Evolutionary conservation across 345 rosid species (phyloP).

Genomic region (Brassica incana): DNA sequence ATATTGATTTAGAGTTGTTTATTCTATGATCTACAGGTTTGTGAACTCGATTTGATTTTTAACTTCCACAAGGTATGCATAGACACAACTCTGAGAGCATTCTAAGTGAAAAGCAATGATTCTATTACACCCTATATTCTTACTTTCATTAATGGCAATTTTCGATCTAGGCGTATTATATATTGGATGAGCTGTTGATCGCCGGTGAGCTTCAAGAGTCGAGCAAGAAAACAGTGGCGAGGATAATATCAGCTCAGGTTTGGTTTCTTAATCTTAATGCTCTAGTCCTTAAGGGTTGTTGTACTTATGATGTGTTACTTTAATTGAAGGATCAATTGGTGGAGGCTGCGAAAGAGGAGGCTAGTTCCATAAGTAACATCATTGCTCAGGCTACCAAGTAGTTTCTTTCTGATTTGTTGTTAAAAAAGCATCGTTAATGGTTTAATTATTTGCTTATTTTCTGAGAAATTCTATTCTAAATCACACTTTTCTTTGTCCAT

Average conservation of each 20-base stretch:
- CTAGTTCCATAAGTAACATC: slow-evolving; percentile 84
- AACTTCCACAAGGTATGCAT: slow-evolving; percentile 86
- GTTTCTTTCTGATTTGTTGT: slow-evolving; percentile 11
- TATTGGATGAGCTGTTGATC: slow-evolving; percentile 87
- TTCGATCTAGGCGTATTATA: slow-evolving; percentile 71
- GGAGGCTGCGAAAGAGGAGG: slow-evolving; percentile 95
- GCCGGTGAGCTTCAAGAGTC: slow-evolving; percentile 99
- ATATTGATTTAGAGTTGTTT: slow-evolving; percentile 20
- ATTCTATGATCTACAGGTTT: slow-evolving; percentile 56
- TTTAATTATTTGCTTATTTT: neutral
- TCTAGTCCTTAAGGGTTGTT: neutral
- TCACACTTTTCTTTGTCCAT: slow-evolving; percentile 9
- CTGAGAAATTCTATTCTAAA: neutral
- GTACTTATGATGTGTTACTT: slow-evolving; percentile 5
- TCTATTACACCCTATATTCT: neutral
- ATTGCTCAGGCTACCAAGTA: slow-evolving; percentile 97
- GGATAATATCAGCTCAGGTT: slow-evolving; percentile 89
- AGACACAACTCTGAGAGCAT: slow-evolving; percentile 1
- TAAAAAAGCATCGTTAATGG: slow-evolving; percentile 22
- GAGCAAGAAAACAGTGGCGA: slow-evolving; percentile 91
- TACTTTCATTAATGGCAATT: neutral
- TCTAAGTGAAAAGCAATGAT: neutral
- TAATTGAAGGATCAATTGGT: slow-evolving; percentile 79
- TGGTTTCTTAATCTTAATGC: slow-evolving; percentile 11
- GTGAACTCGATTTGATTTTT: slow-evolving; percentile 95